Evolutionary conservation across 257 asterid species (phyloP).

Genomic region (Solanum okadae): DNA sequence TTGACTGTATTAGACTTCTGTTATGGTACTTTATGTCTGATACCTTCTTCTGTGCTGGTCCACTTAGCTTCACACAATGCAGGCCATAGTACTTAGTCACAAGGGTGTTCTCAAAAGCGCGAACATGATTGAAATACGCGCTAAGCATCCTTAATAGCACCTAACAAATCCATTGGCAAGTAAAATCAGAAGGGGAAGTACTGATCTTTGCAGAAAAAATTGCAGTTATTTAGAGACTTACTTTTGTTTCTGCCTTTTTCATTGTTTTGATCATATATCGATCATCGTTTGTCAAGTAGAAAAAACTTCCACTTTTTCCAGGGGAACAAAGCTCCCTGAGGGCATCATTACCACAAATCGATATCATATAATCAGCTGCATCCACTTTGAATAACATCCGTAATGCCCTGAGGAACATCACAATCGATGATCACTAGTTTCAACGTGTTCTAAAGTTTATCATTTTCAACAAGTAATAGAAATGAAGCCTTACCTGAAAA

Average conservation of each 20-base stretch:
- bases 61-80: conserved; percentile 58
- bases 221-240: neutral
- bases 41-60: conserved; percentile 70
- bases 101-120: conserved; percentile 47
- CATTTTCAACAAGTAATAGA: neutral
- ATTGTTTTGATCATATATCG: neutral
- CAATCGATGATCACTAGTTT: neutral
- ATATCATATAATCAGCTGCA: conserved; percentile 3
- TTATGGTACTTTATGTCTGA: neutral
- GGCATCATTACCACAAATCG: conserved; percentile 2
- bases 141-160: conserved; percentile 62
- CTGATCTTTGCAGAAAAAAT: neutral
- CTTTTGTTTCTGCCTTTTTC: conserved; percentile 3
- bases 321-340: conserved; percentile 1
- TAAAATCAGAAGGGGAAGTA: neutral
- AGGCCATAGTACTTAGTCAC: conserved; percentile 58
- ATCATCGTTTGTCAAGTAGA: conserved; percentile 2
- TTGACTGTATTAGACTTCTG: neutral
- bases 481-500: neutral
- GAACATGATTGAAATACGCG: conserved; percentile 54
- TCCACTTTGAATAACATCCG: neutral
- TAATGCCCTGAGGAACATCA: neutral
- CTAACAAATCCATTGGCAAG: conserved; percentile 14
- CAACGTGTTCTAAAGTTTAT: neutral
- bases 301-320: conserved; percentile 3